These are phyloP conservation scores for Kazachstania sp. DNA, from an alignment of 1,139 yeast species.

Conservation along the genomic window DNA sequence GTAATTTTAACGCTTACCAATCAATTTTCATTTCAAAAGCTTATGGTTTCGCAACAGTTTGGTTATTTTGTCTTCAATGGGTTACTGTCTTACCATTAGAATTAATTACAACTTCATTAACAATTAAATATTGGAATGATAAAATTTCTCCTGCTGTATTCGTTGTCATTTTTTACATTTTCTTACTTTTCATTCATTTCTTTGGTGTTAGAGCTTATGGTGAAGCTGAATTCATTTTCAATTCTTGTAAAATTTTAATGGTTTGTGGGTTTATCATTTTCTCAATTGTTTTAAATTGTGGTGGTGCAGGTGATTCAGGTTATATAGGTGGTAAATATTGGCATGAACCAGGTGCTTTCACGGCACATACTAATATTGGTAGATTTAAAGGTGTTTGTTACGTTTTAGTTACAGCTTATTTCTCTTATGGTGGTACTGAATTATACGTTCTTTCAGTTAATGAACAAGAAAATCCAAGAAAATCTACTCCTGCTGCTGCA, in stretches of 20 bases:
- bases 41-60: conserved; percentile 73
- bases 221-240: conserved; percentile 58
- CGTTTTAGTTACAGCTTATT: conserved; percentile 75
- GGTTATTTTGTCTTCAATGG: conserved; percentile 80
- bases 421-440: conserved; percentile 79
- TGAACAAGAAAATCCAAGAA: conserved; percentile 72
- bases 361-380: conserved; percentile 13
- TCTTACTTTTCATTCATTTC: conserved; percentile 47
- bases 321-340: conserved; percentile 57
- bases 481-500: conserved; percentile 58
- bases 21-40: conserved; percentile 59
- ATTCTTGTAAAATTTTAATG: conserved; percentile 49
- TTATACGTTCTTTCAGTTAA: conserved; percentile 79
- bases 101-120: conserved; percentile 66
- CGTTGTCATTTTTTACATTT: conserved; percentile 49
- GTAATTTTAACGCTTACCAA: conserved; percentile 65
- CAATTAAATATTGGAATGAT: conserved; percentile 57
- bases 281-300: conserved; percentile 50
- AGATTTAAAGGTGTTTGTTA: conserved; percentile 70
- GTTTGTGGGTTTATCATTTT: conserved; percentile 55
- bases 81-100: conserved; percentile 68
- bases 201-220: conserved; percentile 68
- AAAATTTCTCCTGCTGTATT: conserved; percentile 55
- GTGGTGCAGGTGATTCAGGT: conserved; percentile 55
- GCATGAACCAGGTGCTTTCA: conserved; percentile 51